Evolutionary conservation across 768 basidiomycete species (phyloP).

Genomic region (Pleurotus djamor): DNA sequence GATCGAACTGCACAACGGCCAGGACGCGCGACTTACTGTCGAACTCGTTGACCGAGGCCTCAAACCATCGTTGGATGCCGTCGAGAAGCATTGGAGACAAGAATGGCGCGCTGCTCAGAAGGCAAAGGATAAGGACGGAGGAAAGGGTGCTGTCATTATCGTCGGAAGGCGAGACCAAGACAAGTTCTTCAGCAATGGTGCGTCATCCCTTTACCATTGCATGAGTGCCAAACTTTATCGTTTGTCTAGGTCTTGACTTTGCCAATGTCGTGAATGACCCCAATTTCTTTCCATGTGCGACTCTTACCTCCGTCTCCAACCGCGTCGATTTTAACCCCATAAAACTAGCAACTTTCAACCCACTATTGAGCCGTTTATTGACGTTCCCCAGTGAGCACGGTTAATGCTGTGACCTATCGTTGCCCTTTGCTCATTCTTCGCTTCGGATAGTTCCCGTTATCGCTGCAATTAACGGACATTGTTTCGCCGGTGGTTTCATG

Average conservation of each 20-base stretch:
- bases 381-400: constrained; percentile 67
- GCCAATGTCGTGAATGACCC: constrained; percentile 47
- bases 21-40: constrained; percentile 67
- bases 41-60: constrained; percentile 57
- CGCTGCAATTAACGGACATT: constrained; percentile 82
- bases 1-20: constrained; percentile 78
- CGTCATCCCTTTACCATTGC: constrained; percentile 8
- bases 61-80: constrained; percentile 67
- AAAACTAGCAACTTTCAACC: constrained; percentile 66
- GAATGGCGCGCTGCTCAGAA: constrained; percentile 42
- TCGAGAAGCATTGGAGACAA: constrained; percentile 71
- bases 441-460: constrained; percentile 64
- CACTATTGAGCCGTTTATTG: constrained; percentile 64
- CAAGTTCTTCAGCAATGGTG: constrained; percentile 89
- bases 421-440: constrained; percentile 1
- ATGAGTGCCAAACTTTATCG: not conserved
- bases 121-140: constrained; percentile 46
- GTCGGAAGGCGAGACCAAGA: constrained; percentile 74
- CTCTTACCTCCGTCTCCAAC: not conserved
- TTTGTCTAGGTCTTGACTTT: constrained; percentile 58
- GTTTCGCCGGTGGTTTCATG: constrained; percentile 83
- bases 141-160: constrained; percentile 72
- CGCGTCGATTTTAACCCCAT: not conserved
- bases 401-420: not conserved
- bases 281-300: constrained; percentile 64